phyloP scores from a whole-genome alignment of 2,329 filamentous ascomycete species.

The Trichocomaceae sp. region DNA sequence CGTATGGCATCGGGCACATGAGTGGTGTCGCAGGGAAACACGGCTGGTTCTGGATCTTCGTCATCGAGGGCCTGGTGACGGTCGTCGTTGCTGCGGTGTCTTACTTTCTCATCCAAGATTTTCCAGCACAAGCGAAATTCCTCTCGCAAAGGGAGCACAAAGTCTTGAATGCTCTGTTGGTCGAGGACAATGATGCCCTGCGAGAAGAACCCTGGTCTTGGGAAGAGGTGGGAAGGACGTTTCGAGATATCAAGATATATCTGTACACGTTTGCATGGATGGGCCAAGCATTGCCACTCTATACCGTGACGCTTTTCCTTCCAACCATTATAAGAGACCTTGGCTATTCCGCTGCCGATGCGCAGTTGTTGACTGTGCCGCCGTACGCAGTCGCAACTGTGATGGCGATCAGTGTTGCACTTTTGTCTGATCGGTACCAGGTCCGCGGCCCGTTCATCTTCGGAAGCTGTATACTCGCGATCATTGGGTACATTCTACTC shows the following conservation, averaged over 20 bases:
- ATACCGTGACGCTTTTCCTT: slow-evolving; percentile 35
- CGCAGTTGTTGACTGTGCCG: slow-evolving; percentile 39
- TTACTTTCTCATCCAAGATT: slow-evolving; percentile 30
- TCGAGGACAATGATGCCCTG: slow-evolving; percentile 45
- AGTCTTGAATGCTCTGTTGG: slow-evolving; percentile 35
- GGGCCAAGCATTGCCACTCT: slow-evolving; percentile 42
- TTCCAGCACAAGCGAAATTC: slow-evolving; percentile 33
- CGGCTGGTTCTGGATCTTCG: slow-evolving; percentile 45
- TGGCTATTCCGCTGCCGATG: slow-evolving; percentile 34
- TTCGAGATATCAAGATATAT: slow-evolving; percentile 65
- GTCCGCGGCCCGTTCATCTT: slow-evolving; percentile 21
- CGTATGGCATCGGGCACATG: slow-evolving; percentile 85
- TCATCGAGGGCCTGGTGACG: slow-evolving; percentile 58
- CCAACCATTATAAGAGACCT: slow-evolving; percentile 39
- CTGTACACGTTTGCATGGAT: slow-evolving; percentile 53
- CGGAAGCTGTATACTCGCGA: background rate
- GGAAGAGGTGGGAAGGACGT: slow-evolving; percentile 56
- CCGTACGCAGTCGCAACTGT: slow-evolving; percentile 24
- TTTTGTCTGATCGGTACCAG: slow-evolving; percentile 20
- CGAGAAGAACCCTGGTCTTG: slow-evolving; percentile 60
- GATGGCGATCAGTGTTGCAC: slow-evolving; percentile 19
- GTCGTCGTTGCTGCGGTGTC: slow-evolving; percentile 55
- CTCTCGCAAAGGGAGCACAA: slow-evolving; percentile 39
- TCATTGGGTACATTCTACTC: slow-evolving; percentile 10
- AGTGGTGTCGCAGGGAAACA: slow-evolving; percentile 49